Percentiles rank a stretch among this genome's conserved stretches.
phyloP scores from a whole-genome alignment of 2,329 filamentous ascomycete genomes.

The Teratosphaeria gauchensis region DNA sequence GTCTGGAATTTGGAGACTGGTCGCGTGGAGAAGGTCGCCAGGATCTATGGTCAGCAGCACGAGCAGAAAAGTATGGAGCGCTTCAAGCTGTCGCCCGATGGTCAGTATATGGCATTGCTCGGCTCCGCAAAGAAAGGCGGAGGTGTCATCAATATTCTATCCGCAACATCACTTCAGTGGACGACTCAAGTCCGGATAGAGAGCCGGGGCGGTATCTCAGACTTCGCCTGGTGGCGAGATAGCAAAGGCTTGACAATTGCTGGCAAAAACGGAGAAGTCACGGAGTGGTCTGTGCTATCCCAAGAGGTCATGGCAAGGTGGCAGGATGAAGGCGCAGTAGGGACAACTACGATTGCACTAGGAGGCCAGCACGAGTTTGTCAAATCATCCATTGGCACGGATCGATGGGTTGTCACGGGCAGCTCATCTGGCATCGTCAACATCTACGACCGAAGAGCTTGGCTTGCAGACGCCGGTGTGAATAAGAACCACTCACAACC shows the following conservation, averaged over 20 bases:
- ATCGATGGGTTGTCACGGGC: constrained; percentile 83
- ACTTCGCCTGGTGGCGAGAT: constrained; percentile 87
- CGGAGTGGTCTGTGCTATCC: constrained; percentile 69
- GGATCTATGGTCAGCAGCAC: constrained; percentile 63
- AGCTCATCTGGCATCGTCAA: constrained; percentile 84
- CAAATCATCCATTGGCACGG: constrained; percentile 56
- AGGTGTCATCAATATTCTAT: constrained; percentile 77
- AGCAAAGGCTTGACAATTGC: constrained; percentile 73
- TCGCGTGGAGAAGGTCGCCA: constrained; percentile 68
- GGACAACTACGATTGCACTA: constrained; percentile 70
- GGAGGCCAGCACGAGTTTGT: constrained; percentile 54
- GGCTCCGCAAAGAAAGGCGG: constrained; percentile 76
- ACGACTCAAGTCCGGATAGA: constrained; percentile 72
- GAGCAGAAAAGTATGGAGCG: constrained; percentile 87
- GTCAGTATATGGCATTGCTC: constrained; percentile 73
- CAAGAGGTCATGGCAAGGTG: constrained; percentile 68
- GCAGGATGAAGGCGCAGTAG: constrained; percentile 82
- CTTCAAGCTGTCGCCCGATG: constrained; percentile 80
- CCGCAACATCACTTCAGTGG: constrained; percentile 77
- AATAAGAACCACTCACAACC: constrained; percentile 8
- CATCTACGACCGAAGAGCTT: constrained; percentile 72
- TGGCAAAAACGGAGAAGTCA: constrained; percentile 79
- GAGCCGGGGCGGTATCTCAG: constrained; percentile 70
- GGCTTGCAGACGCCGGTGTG: constrained; percentile 27
- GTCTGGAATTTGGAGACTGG: constrained; percentile 83